These are phyloP conservation scores for Alternaria conjuncta DNA, from an alignment of 2,329 filamentous ascomycete species.

Conservation along the genomic window DNA sequence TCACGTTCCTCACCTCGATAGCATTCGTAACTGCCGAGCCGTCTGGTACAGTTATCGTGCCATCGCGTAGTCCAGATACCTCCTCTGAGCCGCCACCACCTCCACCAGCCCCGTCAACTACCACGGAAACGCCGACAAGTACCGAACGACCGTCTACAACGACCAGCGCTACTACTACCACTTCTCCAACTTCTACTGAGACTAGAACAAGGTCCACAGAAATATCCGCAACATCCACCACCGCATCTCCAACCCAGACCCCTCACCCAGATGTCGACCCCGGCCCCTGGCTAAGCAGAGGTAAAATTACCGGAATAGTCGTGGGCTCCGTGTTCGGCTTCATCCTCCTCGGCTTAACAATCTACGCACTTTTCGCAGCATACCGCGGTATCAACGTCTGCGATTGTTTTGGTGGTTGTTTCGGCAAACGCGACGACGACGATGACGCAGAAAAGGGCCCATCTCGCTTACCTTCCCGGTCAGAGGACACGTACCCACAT, in stretches of 20 bases:
- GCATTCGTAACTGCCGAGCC: background rate
- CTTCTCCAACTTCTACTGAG: background rate
- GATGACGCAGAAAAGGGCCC: background rate
- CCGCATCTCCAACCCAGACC: background rate
- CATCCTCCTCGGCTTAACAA: conserved; percentile 1
- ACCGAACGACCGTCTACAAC: background rate
- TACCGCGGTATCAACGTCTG: conserved; percentile 12
- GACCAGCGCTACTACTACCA: background rate
- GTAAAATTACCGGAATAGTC: background rate
- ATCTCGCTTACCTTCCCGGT: background rate
- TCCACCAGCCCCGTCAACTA: background rate
- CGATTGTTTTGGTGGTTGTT: conserved; percentile 5
- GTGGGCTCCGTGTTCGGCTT: conserved; percentile 4
- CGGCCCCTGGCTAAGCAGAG: background rate
- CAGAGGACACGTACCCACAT: background rate
- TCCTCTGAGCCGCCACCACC: background rate
- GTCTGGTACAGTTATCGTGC: background rate
- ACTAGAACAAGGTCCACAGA: background rate
- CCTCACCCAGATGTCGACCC: background rate
- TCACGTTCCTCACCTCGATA: background rate
- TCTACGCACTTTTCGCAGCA: background rate
- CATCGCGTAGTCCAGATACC: background rate
- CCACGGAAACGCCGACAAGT: background rate
- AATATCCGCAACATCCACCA: background rate
- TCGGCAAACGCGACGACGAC: background rate